Conservation (phyloP, 108 stramenopile species). For the Nitzschia sp. region DNA sequence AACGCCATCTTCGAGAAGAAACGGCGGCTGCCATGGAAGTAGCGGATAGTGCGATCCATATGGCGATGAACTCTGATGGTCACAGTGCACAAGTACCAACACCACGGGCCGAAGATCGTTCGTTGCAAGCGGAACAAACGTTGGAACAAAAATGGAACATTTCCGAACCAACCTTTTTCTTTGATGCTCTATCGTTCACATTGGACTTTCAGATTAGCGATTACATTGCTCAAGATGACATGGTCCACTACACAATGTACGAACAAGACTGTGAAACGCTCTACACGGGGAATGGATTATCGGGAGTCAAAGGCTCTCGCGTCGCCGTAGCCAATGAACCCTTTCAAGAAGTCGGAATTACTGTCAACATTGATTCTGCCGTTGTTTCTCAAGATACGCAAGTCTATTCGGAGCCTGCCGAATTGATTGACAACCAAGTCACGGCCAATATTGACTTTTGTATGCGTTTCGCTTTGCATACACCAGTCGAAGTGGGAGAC, state of each 20-base stretch:
- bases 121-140: neutral
- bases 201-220: neutral
- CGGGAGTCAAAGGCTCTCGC: neutral
- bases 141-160: constrained; percentile 7
- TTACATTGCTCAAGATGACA: neutral
- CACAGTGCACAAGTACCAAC: too few relatives aligned
- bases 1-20: neutral
- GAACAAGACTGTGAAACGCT: neutral
- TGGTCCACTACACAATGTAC: neutral
- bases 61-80: too few relatives aligned
- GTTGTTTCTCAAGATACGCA: neutral
- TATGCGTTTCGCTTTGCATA: neutral
- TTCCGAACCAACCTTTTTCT: neutral
- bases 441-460: constrained; percentile 3
- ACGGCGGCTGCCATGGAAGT: too few relatives aligned
- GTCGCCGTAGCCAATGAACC: neutral
- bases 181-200: neutral
- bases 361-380: neutral
- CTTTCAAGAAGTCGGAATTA: constrained; percentile 1
- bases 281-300: neutral
- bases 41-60: too few relatives aligned
- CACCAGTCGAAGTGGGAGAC: neutral
- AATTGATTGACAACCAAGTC: neutral
- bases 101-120: too few relatives aligned
- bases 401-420: neutral